phyloP scores from a whole-genome alignment of 1,284 basidiomycete genomes.

The Golubevia sp. region DNA sequence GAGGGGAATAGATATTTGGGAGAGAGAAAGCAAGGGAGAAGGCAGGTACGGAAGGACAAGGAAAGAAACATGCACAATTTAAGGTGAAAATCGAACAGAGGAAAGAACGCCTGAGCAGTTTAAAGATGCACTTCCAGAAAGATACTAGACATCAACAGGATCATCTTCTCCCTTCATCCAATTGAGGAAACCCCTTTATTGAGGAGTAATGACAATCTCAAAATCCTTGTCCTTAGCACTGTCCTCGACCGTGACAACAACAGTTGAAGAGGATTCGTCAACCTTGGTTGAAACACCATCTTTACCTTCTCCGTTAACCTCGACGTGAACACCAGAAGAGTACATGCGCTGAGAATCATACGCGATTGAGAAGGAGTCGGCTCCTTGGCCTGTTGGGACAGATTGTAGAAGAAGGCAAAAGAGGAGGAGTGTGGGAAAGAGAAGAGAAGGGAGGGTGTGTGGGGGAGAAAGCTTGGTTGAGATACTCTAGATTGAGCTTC shows the following conservation, averaged over 20 bases:
- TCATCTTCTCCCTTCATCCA: too few species aligned
- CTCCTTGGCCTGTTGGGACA: slow-evolving; percentile 16
- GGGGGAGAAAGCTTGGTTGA: slow-evolving; percentile 1
- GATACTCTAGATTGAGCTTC: too few species aligned
- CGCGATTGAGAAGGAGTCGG: slow-evolving; percentile 28
- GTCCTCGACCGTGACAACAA: slow-evolving; percentile 30
- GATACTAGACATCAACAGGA: too few species aligned
- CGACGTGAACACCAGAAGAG: slow-evolving; percentile 23
- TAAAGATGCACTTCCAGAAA: too few species aligned
- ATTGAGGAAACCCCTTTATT: too few species aligned
- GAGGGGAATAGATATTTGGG: too few species aligned
- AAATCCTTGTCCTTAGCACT: slow-evolving; percentile 34
- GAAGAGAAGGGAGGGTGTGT: not conserved
- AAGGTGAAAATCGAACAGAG: too few species aligned
- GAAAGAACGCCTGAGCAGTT: too few species aligned
- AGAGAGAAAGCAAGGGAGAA: too few species aligned
- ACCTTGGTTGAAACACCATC: slow-evolving; percentile 20
- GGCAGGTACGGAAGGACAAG: too few species aligned
- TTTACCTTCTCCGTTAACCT: slow-evolving; percentile 31
- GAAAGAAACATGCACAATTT: too few species aligned
- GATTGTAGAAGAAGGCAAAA: slow-evolving; percentile 4
- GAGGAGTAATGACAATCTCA: not conserved
- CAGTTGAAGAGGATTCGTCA: slow-evolving; percentile 21
- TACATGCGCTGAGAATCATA: slow-evolving; percentile 42
- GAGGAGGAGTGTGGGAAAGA: not conserved